These are phyloP conservation scores for Cryoendolithus antarcticus DNA, from an alignment of 2,329 filamentous ascomycete genomes.

Conservation along the genomic window DNA sequence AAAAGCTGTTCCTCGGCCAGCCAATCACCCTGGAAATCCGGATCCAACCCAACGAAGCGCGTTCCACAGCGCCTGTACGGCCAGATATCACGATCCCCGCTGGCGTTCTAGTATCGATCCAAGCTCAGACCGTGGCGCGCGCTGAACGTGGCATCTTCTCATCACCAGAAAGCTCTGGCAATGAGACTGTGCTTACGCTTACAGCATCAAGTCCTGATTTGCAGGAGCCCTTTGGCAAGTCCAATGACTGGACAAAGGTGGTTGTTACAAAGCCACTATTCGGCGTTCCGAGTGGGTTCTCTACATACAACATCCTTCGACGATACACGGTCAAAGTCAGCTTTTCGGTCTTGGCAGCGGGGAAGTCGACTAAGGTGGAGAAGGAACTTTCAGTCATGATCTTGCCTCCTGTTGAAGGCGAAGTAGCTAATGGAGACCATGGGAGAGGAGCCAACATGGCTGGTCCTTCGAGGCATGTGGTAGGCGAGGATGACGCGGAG, in stretches of 20 bases:
- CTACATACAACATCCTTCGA: conserved; percentile 6
- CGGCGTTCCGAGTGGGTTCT: conserved; percentile 1
- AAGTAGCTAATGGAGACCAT: not conserved
- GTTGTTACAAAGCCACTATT: not conserved
- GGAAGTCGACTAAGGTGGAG: conserved; percentile 1
- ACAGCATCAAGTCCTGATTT: not conserved
- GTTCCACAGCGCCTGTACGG: conserved; percentile 1
- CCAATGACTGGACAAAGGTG: conserved; percentile 4
- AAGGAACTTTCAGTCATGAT: not conserved
- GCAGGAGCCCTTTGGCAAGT: conserved; percentile 3
- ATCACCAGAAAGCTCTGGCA: not conserved
- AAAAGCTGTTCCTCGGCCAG: conserved; percentile 1
- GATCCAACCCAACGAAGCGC: conserved; percentile 2
- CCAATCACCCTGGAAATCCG: conserved; percentile 1
- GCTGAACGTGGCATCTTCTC: conserved; percentile 1
- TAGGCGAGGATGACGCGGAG: not conserved
- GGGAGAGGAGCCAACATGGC: not conserved
- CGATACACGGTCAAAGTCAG: conserved; percentile 3
- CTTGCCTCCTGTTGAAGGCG: not conserved
- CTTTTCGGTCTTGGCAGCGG: conserved; percentile 1
- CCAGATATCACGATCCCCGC: conserved; percentile 3
- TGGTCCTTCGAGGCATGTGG: not conserved
- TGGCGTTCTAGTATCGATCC: no score
- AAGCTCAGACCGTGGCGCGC: not conserved
- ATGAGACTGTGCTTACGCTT: not conserved